phyloP scores from a whole-genome alignment of 2,329 filamentous ascomycete species.

The Diplodia seriata region DNA sequence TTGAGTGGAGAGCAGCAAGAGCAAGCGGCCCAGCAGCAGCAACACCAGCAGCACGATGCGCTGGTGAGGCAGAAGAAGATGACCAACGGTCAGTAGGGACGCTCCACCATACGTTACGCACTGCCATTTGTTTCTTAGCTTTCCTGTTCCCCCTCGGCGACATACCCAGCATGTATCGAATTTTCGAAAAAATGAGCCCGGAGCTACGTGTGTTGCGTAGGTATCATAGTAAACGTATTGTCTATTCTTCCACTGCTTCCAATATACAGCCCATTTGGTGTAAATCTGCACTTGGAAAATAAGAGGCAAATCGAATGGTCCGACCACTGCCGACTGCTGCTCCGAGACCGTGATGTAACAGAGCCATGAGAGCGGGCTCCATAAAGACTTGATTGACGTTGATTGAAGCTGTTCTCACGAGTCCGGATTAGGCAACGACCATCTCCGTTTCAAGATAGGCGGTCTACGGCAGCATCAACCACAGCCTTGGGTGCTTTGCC shows the following conservation, averaged over 20 bases:
- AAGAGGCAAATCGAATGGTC: no score
- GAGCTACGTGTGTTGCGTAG: not conserved
- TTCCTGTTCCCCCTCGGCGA: not conserved
- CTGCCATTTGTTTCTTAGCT: not conserved
- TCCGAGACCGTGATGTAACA: no score
- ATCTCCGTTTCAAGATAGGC: not conserved
- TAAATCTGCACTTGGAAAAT: no score
- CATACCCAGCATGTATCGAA: not conserved
- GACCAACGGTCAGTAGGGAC: not conserved
- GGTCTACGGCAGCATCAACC: not conserved
- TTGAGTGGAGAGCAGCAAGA: constrained; percentile 51
- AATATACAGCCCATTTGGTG: no score
- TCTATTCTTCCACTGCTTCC: no score
- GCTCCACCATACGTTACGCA: not conserved
- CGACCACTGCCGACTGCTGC: no score
- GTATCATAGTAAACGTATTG: not conserved
- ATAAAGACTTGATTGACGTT: not conserved
- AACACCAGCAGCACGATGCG: constrained; percentile 15
- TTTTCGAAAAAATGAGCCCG: not conserved
- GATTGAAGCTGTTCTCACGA: not conserved
- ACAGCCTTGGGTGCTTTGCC: not conserved
- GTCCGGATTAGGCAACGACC: not conserved
- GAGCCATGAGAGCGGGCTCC: no score
- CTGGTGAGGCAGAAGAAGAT: constrained; percentile 13
- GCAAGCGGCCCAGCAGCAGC: not conserved